phyloP scores from a whole-genome alignment of 192 early-diverging fungal genomes.

The Backusella liffmaniae region DNA sequence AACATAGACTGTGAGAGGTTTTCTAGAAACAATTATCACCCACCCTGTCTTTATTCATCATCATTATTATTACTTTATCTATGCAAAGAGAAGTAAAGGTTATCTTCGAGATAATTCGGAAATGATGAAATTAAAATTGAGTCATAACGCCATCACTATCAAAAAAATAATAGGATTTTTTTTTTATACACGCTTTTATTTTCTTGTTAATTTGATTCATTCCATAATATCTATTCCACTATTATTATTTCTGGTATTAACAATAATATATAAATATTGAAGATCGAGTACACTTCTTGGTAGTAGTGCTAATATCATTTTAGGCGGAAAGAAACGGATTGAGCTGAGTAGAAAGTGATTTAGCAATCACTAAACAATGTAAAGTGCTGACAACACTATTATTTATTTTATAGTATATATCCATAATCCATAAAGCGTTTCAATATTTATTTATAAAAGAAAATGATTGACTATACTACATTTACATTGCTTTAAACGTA shows the following conservation, averaged over 20 bases:
- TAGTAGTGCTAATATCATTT: not conserved
- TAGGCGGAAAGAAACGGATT: not conserved
- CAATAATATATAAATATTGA: not conserved
- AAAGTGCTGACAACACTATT: not conserved
- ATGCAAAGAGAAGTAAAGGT: not conserved
- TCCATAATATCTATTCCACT: not conserved
- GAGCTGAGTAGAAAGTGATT: not conserved
- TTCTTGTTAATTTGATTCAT: not conserved
- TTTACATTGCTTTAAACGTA: too few relatives aligned
- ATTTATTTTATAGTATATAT: too few relatives aligned
- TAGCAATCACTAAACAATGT: not conserved
- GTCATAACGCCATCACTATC: not conserved
- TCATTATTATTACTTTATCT: not conserved
- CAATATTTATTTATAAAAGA: too few relatives aligned
- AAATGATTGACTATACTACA: too few relatives aligned
- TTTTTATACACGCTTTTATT: not conserved
- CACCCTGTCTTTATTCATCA: not conserved
- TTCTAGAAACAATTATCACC: not conserved
- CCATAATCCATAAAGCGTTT: too few relatives aligned
- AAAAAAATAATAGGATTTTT: not conserved
- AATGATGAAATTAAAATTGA: not conserved
- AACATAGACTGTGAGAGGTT: not conserved
- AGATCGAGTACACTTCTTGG: not conserved
- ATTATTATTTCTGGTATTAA: not conserved
- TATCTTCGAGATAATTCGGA: not conserved